These are phyloP conservation scores for Debaryomyces udenii DNA, from an alignment of 1,139 yeast species.

Conservation along the genomic window DNA sequence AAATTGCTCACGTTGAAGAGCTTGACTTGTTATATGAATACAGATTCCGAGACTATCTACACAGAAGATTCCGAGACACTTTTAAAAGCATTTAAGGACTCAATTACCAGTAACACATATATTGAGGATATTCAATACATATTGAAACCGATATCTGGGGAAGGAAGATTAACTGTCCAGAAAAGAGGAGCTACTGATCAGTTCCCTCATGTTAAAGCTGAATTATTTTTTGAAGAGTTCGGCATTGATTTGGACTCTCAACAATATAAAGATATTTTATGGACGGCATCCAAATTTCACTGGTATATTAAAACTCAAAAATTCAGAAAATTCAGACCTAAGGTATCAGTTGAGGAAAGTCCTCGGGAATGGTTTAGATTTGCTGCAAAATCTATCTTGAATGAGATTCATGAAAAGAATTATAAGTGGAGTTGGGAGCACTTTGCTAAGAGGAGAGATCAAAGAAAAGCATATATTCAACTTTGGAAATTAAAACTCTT, in stretches of 20 bases:
- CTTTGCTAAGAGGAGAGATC: conserved; percentile 70
- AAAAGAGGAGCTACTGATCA: conserved; percentile 72
- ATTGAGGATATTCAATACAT: conserved; percentile 58
- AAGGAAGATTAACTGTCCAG: conserved; percentile 79
- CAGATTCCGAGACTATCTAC: conserved; percentile 57
- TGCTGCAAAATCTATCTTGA: conserved; percentile 70
- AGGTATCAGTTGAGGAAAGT: conserved; percentile 57
- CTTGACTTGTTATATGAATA: conserved; percentile 84
- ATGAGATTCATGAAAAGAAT: conserved; percentile 80
- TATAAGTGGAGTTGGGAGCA: conserved; percentile 90
- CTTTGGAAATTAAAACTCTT: conserved; percentile 64
- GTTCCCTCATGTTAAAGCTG: conserved; percentile 74
- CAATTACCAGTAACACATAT: conserved; percentile 25
- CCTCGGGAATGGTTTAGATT: conserved; percentile 84
- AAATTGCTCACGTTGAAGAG: conserved; percentile 78
- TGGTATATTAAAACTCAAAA: conserved; percentile 77
- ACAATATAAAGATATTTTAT: conserved; percentile 80
- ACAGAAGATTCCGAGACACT: conserved; percentile 47
- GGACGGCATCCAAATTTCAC: conserved; percentile 81
- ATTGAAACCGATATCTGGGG: conserved; percentile 86
- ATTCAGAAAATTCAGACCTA: conserved; percentile 74
- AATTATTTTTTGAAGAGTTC: conserved; percentile 82
- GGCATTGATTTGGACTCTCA: conserved; percentile 81
- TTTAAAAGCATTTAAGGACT: conserved; percentile 42
- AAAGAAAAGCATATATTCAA: conserved; percentile 66